Base-by-base conservation (phyloP, 495 filamentous ascomycete genomes). In the Penicillium atrosanguineum region DNA sequence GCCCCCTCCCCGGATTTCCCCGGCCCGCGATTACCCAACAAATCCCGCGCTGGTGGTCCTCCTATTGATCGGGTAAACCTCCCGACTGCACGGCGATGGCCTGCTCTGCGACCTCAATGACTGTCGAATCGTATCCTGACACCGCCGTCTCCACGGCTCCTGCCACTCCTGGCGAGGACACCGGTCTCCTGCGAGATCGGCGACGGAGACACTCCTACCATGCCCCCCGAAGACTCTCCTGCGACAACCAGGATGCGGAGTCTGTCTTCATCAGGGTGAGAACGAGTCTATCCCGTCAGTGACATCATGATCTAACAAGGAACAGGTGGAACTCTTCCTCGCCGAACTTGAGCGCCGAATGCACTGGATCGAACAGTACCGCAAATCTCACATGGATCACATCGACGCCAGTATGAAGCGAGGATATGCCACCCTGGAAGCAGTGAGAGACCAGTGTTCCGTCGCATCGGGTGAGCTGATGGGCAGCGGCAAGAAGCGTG, bases 381-480 rank as follows among this genome's bases (percentile, higher is more conserved):
- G 88, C 37, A 90, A 94, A 52, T 73, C 91, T 19, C 88, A 87
- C 50, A 78, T 96, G 63, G 69, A 89, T 36, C 89, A 86, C 39
- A 76, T 96, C 52, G 94, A 97, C 66, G 73, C 87, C 19, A 86
- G 89, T 50, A 84, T 97, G 46, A 82, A 83, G 34, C 80, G 87
- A 44, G 92, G 92, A 16, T 93, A 95, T 67, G 74, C 83, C 6
- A 94, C 91, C 0, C 73, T 99, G 14, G 88, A 93, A 62, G 88
- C 92, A 14, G 91, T 99, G 4, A 83, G 90, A 51, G 84, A 88
- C 56, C 85, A 89, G 55, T 99, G 94, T 68, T 90, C 88, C 7
- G 81, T 91, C 52, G 89, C 91, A n/a, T 95, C 92, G 7, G 92
- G 89, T 51, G 91, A 91, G 56, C 79, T 96, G 37, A 87, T 97